phyloP scores from a whole-genome alignment of 2,329 filamentous ascomycete genomes.

The Cladophialophora yegresii region DNA sequence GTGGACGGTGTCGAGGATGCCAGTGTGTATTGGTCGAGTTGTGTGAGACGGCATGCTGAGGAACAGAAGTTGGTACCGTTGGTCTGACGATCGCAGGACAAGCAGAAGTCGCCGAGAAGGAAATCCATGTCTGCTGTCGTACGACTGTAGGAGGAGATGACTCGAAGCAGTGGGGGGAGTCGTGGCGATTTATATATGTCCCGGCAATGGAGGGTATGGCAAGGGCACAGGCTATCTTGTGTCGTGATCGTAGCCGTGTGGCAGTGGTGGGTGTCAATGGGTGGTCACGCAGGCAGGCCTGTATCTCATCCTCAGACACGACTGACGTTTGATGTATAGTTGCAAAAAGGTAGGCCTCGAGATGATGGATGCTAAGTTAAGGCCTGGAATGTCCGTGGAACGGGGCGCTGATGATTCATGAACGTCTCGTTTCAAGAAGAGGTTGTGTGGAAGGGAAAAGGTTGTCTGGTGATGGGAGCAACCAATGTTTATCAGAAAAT shows the following conservation, averaged over 20 bases:
- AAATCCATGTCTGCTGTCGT: slow-evolving; percentile 55
- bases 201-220: slow-evolving; percentile 8
- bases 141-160: slow-evolving; percentile 16
- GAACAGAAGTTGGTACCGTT: slow-evolving; percentile 85
- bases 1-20: slow-evolving; percentile 43
- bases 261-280: slow-evolving; percentile 25
- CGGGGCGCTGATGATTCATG: slow-evolving; percentile 6
- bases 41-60: slow-evolving; percentile 83
- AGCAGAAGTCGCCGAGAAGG: slow-evolving; percentile 79
- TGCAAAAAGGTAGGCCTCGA: background rate
- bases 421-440: background rate
- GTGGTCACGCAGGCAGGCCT: slow-evolving; percentile 29
- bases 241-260: slow-evolving; percentile 18
- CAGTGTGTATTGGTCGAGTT: slow-evolving; percentile 62
- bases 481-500: slow-evolving; percentile 18
- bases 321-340: slow-evolving; percentile 26
- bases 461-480: slow-evolving; percentile 16
- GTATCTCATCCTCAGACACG: slow-evolving; percentile 23
- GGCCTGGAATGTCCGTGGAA: background rate
- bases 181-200: slow-evolving; percentile 21
- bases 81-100: slow-evolving; percentile 88
- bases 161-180: slow-evolving; percentile 10
- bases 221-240: slow-evolving; percentile 15
- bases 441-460: slow-evolving; percentile 8
- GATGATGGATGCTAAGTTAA: slow-evolving; percentile 8